Conservation (phyloP, 768 basidiomycete genomes). For the Termitomyces sp. region DNA sequence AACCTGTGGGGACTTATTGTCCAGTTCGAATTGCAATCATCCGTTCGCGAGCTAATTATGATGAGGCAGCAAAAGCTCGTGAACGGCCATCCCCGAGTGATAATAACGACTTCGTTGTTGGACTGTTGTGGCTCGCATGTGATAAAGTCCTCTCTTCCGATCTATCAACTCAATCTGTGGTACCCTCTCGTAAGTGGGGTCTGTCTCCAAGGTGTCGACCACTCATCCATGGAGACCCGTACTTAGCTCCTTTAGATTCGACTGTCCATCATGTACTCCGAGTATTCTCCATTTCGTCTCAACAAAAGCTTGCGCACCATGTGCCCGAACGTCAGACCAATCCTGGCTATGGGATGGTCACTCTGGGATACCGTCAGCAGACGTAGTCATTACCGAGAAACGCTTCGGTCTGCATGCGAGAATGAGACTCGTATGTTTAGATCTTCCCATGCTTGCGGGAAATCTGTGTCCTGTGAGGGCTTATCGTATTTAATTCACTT, state of each 20-base stretch:
- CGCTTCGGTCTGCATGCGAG: neutral
- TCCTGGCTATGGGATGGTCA: neutral
- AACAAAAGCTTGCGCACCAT: neutral
- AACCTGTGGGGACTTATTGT: no score
- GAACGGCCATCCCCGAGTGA: no score
- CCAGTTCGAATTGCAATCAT: neutral
- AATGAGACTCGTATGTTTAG: neutral
- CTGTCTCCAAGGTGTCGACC: no score
- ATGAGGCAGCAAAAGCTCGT: no score
- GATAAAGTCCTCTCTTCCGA: neutral
- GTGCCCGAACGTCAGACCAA: neutral
- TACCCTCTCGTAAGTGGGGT: no score
- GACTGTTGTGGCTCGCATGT: neutral
- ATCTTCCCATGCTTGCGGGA: neutral
- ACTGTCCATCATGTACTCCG: neutral
- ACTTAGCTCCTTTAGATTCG: no score
- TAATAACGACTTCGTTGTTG: no score
- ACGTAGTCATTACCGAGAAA: neutral
- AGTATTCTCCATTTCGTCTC: neutral
- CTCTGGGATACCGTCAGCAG: neutral
- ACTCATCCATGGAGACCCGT: no score
- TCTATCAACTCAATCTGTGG: neutral
- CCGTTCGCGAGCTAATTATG: neutral
- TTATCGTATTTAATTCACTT: no score
- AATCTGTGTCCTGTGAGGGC: neutral